Evolutionary conservation across 116 monocot species (phyloP).

Genomic region (Iris pallida): DNA sequence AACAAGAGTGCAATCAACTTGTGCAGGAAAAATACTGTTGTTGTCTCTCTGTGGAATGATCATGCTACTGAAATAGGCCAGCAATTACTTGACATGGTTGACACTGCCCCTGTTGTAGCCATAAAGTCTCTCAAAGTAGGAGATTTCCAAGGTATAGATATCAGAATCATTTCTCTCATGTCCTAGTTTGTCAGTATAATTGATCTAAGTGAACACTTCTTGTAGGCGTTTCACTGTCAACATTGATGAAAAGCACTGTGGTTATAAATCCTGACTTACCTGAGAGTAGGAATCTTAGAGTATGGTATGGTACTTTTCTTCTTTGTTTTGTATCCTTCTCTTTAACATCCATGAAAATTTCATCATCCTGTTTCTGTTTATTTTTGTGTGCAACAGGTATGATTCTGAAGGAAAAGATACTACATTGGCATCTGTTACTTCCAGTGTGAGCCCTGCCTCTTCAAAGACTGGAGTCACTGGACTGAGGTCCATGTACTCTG

Average conservation of each 20-base stretch:
- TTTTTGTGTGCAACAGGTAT: conserved; percentile 50
- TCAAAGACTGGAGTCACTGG: conserved; percentile 47
- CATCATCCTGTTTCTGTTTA: not conserved
- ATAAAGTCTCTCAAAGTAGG: conserved; percentile 88
- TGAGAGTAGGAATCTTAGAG: conserved; percentile 63
- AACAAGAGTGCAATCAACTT: not conserved
- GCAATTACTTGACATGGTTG: conserved; percentile 74
- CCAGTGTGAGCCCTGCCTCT: conserved; percentile 28
- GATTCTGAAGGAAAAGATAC: conserved; percentile 70
- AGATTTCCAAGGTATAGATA: conserved; percentile 76
- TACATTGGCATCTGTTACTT: conserved; percentile 55
- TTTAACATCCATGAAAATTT: not conserved
- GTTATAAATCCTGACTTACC: conserved; percentile 76
- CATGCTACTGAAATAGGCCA: conserved; percentile 75
- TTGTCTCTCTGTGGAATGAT: conserved; percentile 82
- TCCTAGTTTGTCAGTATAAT: not conserved
- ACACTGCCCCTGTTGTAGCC: conserved; percentile 62
- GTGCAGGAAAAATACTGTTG: conserved; percentile 75
- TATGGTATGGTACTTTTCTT: conserved; percentile 43
- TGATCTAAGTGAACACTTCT: not conserved
- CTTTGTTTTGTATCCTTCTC: not conserved
- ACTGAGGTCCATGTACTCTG: conserved; percentile 70
- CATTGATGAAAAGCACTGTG: conserved; percentile 74
- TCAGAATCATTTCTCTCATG: not conserved
- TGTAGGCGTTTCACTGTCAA: conserved; percentile 74